A percentile compares a stretch with the other conserved stretches of the same genome.
phyloP scores from a whole-genome alignment of 2,329 filamentous ascomycete species.

The Taxawa tesnikishii region DNA sequence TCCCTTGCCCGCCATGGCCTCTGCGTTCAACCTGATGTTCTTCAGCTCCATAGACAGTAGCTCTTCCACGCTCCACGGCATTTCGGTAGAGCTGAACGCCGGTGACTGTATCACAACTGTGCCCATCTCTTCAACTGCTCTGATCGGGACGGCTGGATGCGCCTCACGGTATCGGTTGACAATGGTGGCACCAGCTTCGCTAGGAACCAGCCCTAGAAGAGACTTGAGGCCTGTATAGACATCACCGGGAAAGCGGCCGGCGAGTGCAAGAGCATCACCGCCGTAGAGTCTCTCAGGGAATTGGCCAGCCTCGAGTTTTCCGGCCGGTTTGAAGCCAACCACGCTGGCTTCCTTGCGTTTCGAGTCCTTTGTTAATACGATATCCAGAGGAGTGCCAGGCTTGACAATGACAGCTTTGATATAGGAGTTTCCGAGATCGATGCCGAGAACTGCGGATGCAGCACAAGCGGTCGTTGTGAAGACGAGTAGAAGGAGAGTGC shows the following conservation, averaged over 20 bases:
- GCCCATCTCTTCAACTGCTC: slow-evolving; percentile 44
- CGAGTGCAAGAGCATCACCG: slow-evolving; percentile 77
- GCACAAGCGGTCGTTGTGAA: slow-evolving; percentile 46
- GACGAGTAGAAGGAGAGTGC: slow-evolving; percentile 40
- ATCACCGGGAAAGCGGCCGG: slow-evolving; percentile 79
- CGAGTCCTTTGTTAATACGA: slow-evolving; percentile 95
- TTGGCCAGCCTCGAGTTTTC: slow-evolving; percentile 25
- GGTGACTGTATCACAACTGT: slow-evolving; percentile 76
- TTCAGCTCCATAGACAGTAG: slow-evolving; percentile 92
- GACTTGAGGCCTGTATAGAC: slow-evolving; percentile 91
- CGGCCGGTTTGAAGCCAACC: slow-evolving; percentile 80
- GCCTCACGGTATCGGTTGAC: slow-evolving; percentile 60
- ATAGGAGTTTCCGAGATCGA: slow-evolving; percentile 93
- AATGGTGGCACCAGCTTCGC: slow-evolving; percentile 39
- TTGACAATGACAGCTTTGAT: slow-evolving; percentile 95
- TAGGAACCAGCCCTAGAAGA: slow-evolving; percentile 57
- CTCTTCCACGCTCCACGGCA: slow-evolving; percentile 69
- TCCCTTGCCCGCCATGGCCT: slow-evolving; percentile 65
- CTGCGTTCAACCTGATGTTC: slow-evolving; percentile 80
- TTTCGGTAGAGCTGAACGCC: slow-evolving; percentile 54
- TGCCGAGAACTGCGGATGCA: slow-evolving; percentile 69
- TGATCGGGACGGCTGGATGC: slow-evolving; percentile 67
- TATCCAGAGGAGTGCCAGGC: slow-evolving; percentile 91
- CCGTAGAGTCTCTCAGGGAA: slow-evolving; percentile 90
- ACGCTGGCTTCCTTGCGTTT: slow-evolving; percentile 89